Base-by-base conservation (phyloP, 306 rosid species). In the Astragalus membranaceus region DNA sequence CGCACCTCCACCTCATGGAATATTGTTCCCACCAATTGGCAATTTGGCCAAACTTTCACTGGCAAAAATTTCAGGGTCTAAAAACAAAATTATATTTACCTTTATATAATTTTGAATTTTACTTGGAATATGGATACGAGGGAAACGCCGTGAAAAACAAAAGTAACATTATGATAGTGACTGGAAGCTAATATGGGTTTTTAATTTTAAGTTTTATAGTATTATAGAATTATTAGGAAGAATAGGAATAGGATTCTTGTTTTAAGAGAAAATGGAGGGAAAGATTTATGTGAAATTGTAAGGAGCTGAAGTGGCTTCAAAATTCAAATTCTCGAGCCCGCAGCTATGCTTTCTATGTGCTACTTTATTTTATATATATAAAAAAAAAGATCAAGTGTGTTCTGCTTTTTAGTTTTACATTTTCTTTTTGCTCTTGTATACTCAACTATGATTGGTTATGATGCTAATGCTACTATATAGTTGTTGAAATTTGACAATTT, bases 11-110 rank as follows among this genome's bases (percentile, higher is more conserved):
- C 96, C 11, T 87, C 96, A 0, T 83, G 70, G 89, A 89, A 92
- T 80, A 39, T 87, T 5, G 87, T 53, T 8, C 96, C 96, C 1
- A 52, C 92, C 10, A 64, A 78, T 12, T 92, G 98, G 98, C 92
- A 89, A 46, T 92, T 87, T 58, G 95, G 98, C 1, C 98, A 92
- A 55, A 85, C 98, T 7, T 92, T 85, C 85, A 56, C 81, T 0
- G 98, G 95, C 30, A 87, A 84, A 46, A 92, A 92, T 62, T 89
- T 92, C 76, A 67, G 87, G 35, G 83, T 84, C 72, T 87, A 67
- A 26, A 5, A 35, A 58, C 23, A 20, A 20, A 20, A 20, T 20
- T 20, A 1, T 8, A 6, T 12, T 23, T 4, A 37, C 1, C 30
- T 69, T 29, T 36, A 11, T 71, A 51, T 35, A 6, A 12, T 32